Conservation (phyloP, 1,139 yeast genomes). For the Suhomyces bolitotheri region DNA sequence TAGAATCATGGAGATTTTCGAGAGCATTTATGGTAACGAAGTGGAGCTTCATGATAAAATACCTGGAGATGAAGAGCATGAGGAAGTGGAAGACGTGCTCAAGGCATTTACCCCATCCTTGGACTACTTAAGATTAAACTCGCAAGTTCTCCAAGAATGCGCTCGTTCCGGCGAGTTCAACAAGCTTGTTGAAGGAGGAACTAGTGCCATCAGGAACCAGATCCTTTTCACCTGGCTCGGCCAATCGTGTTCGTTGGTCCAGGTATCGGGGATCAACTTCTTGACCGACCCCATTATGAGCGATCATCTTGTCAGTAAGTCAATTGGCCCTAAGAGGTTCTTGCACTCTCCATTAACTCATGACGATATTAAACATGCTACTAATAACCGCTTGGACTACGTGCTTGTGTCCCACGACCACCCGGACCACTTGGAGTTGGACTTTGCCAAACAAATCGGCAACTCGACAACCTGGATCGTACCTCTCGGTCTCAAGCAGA, state of each 20-base stretch:
- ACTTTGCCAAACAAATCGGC: slow-evolving; percentile 58
- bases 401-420: slow-evolving; percentile 90
- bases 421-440: slow-evolving; percentile 86
- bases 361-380: slow-evolving; percentile 57
- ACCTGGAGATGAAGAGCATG: slow-evolving; percentile 48
- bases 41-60: slow-evolving; percentile 41
- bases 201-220: slow-evolving; percentile 40
- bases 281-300: slow-evolving; percentile 85
- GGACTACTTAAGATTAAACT: slow-evolving; percentile 41
- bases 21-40: slow-evolving; percentile 65
- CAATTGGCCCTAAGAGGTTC: slow-evolving; percentile 79
- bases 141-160: slow-evolving; percentile 32
- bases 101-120: slow-evolving; percentile 62
- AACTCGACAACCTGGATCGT: slow-evolving; percentile 76
- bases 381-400: slow-evolving; percentile 55
- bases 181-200: slow-evolving; percentile 13
- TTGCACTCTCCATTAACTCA: slow-evolving; percentile 68
- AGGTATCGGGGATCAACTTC: slow-evolving; percentile 69
- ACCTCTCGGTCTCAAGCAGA: slow-evolving; percentile 72
- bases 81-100: slow-evolving; percentile 51
- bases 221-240: slow-evolving; percentile 88
- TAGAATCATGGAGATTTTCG: slow-evolving; percentile 68
- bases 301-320: slow-evolving; percentile 60
- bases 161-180: slow-evolving; percentile 23
- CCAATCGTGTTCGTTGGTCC: slow-evolving; percentile 80